Base-by-base conservation (phyloP, 225 moss, liverwort and hornwort genomes). In the Sphagnum tenellum region DNA sequence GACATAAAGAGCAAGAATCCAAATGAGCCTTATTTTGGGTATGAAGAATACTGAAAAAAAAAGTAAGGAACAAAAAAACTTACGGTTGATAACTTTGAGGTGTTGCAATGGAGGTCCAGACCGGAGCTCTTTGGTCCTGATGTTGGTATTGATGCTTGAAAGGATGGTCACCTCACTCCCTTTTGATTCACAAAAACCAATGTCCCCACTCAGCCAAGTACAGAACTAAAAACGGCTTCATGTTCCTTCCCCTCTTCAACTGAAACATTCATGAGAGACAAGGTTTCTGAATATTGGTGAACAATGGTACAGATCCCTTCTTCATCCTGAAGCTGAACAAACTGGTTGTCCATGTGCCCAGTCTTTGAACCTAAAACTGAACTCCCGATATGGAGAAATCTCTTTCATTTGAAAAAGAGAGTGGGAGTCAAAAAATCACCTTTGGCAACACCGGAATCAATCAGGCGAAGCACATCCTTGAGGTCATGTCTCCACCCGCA, bases 161-260 rank as follows among this genome's bases (percentile, higher is more conserved):
- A 83, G 74, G 62, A 83, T 71, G 29, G 76, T 83, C 48, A 83
- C 67, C 70, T 79, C 83, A 60, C 79, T 83, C 72, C 83, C 83
- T 83, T 69, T 48, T 49, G 56, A 12, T 64, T 55, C 8, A 7
- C 4, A 65, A 29, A 29, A 29, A 29, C 29, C 0, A 0, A 29
- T 29, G 29, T 29, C 29, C 29, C 29, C 29, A 29, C 29, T 29
- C 29, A 29, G 29, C 29, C 29, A 29, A 29, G 29, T 29, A 29
- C 29, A 29, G 29, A 29, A 29, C 29, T 29, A 29, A 29, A 29
- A 29, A 29, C 1, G 29, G 29, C 29, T 29, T 29, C 29, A 29
- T 29, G 29, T 29, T 29, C 29, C 29, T 29, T 29, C 29, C 29
- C 29, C 29, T 29, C 29, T 29, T 29, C 29, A 29, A 29, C 29